Evolutionary conservation across 2,329 filamentous ascomycete species (phyloP).

Genomic region (Ilyonectria robusta): DNA sequence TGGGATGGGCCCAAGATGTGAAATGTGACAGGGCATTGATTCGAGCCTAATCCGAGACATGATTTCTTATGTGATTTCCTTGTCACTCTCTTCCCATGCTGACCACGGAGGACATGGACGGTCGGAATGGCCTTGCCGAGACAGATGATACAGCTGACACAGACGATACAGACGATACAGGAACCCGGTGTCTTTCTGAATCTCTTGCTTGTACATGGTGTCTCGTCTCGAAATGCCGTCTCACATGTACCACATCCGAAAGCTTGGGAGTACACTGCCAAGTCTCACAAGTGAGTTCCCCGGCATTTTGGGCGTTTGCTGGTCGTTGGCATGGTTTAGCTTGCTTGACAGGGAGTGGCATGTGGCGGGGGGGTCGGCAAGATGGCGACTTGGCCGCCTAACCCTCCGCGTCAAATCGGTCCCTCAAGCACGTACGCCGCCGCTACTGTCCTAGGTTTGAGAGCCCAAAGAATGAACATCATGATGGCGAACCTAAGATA

Average conservation of each 20-base stretch:
- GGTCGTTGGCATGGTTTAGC: not conserved
- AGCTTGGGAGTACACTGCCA: not conserved
- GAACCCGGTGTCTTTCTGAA: not conserved
- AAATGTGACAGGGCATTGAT: not conserved
- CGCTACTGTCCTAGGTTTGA: not conserved
- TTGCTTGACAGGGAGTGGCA: not conserved
- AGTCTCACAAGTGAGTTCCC: not conserved
- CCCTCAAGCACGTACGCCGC: not conserved
- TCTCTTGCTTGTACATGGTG: not conserved
- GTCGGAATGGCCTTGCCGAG: conserved; percentile 1
- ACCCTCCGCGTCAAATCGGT: not conserved
- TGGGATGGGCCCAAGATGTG: conserved; percentile 5
- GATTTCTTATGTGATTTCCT: not conserved
- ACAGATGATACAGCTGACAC: conserved; percentile 2
- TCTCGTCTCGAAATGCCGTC: conserved; percentile 1
- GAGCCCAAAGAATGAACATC: too few relatives aligned
- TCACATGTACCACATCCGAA: not conserved
- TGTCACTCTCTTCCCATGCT: not conserved
- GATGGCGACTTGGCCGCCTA: not conserved
- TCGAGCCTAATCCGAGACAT: not conserved
- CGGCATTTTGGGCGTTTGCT: not conserved
- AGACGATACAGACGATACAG: not conserved
- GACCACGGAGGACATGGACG: not conserved
- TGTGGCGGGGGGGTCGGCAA: not conserved
- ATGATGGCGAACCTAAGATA: too few relatives aligned